These are phyloP conservation scores for Cicer yamashitae DNA, from an alignment of 306 rosid genomes.

Conservation along the genomic window DNA sequence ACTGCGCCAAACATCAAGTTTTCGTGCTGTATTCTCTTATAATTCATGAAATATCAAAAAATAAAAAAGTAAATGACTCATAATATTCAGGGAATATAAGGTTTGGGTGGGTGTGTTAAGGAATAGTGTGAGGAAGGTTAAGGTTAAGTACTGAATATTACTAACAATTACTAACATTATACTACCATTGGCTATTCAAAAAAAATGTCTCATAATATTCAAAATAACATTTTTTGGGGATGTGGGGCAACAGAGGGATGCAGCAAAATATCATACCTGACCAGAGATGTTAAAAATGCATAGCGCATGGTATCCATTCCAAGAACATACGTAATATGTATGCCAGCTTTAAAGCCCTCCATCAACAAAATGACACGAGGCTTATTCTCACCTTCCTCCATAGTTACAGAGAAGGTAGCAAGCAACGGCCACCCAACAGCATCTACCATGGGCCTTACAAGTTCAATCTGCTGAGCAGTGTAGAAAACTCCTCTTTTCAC, in stretches of 20 bases:
- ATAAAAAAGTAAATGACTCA: background rate
- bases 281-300: constrained; percentile 96
- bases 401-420: constrained; percentile 96
- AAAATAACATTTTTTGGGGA: background rate
- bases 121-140: too few species aligned
- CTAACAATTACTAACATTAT: too few species aligned
- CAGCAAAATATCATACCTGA: constrained; percentile 62
- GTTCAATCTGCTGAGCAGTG: constrained; percentile 92
- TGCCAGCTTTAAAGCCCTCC: constrained; percentile 99
- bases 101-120: too few species aligned
- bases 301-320: constrained; percentile 99
- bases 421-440: constrained; percentile 99
- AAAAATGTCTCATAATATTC: background rate
- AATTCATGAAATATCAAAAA: constrained; percentile 38
- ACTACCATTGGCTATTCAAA: too few species aligned
- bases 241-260: background rate
- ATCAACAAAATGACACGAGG: constrained; percentile 87
- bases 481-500: constrained; percentile 90
- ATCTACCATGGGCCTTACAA: constrained; percentile 99
- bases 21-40: constrained; percentile 35
- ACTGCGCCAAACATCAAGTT: constrained; percentile 38
- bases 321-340: constrained; percentile 84
- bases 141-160: too few species aligned
- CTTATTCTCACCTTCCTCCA: constrained; percentile 99
- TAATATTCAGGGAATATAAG: background rate